Conservation (phyloP, 306 rosid genomes). For the Betula pendula region DNA sequence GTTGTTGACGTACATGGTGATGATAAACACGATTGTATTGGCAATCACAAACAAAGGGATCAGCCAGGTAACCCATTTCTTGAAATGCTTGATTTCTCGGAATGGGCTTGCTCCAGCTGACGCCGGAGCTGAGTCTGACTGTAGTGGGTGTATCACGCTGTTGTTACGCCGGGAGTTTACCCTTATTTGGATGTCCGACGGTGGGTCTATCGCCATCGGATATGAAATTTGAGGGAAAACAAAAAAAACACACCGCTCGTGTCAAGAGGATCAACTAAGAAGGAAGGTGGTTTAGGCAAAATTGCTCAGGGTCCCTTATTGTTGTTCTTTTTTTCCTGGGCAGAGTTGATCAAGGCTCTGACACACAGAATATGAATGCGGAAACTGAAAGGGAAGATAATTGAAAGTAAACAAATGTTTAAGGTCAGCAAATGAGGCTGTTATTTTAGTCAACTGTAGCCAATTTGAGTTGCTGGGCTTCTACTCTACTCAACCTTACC, state of each 20-base stretch:
- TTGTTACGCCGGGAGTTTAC: slow-evolving; percentile 43
- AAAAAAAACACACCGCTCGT: not conserved
- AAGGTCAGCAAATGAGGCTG: not conserved
- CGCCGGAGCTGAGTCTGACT: slow-evolving; percentile 31
- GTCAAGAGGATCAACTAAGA: too few species aligned
- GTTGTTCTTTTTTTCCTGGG: too few species aligned
- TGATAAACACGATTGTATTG: slow-evolving; percentile 48
- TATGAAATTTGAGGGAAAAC: not conserved
- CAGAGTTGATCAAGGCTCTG: not conserved
- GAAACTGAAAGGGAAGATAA: not conserved
- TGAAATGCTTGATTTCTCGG: slow-evolving; percentile 57
- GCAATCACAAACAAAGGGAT: slow-evolving; percentile 66
- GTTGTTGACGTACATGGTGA: slow-evolving; percentile 87
- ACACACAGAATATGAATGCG: not conserved
- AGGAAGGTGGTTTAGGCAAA: not conserved
- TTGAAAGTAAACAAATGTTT: not conserved
- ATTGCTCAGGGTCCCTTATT: not conserved
- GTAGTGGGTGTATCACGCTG: slow-evolving; percentile 58
- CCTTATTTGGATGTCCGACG: slow-evolving; percentile 43
- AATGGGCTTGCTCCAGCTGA: slow-evolving; percentile 32
- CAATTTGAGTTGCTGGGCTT: not conserved
- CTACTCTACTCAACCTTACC: not conserved
- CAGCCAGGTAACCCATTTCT: slow-evolving; percentile 78
- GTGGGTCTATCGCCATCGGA: slow-evolving; percentile 47
- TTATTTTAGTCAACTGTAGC: not conserved